Evolutionary conservation across 2,329 filamentous ascomycete genomes (phyloP).

Genomic region (Penicillium sp.): DNA sequence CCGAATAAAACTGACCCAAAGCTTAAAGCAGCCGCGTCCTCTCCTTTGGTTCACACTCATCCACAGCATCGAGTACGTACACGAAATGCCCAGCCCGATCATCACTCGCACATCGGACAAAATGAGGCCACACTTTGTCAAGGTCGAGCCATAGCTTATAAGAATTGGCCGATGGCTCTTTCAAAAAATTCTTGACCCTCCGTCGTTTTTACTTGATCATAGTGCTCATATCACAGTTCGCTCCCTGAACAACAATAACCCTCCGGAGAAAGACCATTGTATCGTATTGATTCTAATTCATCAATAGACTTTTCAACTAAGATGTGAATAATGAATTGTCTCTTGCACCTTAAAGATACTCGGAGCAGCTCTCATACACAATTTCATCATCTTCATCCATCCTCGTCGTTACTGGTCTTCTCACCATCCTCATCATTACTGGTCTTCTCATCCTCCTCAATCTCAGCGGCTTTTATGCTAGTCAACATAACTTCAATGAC

Average conservation of each 20-base stretch:
- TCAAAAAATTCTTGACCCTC: not conserved
- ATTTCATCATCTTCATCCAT: not conserved
- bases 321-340: no score
- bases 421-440: not conserved
- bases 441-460: not conserved
- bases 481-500: not conserved
- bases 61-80: constrained; percentile 7
- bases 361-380: not conserved
- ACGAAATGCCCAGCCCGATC: not conserved
- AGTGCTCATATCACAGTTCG: no score
- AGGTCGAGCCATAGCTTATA: not conserved
- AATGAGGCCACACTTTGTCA: not conserved
- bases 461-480: not conserved
- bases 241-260: no score
- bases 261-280: no score
- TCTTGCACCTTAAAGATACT: constrained; percentile 3
- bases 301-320: no score
- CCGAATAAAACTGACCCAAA: not conserved
- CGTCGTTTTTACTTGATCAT: no score
- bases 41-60: constrained; percentile 5
- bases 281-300: no score
- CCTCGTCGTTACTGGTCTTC: not conserved
- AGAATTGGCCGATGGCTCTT: not conserved
- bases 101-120: not conserved
- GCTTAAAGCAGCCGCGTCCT: not conserved